Evolutionary conservation across 129 eudicot genomes (phyloP).

Genomic region (Heracleum sosnowskyi): DNA sequence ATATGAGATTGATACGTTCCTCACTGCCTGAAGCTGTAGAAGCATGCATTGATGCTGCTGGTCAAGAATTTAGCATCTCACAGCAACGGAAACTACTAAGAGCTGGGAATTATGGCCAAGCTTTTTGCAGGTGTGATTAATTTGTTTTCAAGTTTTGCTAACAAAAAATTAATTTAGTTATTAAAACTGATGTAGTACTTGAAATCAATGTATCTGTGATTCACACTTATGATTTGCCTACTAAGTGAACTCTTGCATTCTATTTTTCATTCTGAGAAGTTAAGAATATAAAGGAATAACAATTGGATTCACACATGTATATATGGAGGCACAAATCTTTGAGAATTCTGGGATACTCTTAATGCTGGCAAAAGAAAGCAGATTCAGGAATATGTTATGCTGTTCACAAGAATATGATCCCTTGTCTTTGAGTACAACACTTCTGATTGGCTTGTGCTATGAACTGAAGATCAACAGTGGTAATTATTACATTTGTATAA

Average conservation of each 20-base stretch:
- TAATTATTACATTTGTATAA: not conserved
- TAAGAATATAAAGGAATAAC: not conserved
- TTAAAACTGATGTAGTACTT: not conserved
- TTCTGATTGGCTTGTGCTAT: not conserved
- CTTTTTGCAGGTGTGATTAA: slow-evolving; percentile 83
- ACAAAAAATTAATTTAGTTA: not conserved
- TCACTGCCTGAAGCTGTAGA: slow-evolving; percentile 94
- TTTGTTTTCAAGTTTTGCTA: not conserved
- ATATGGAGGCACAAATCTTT: not conserved
- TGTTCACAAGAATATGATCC: not conserved
- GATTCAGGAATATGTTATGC: not conserved
- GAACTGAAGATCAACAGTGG: not conserved
- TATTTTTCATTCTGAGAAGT: not conserved
- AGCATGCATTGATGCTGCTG: slow-evolving; percentile 96
- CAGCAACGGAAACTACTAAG: slow-evolving; percentile 74
- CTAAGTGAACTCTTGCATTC: not conserved
- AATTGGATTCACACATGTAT: not conserved
- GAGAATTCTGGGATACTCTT: not conserved
- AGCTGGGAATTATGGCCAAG: slow-evolving; percentile 99
- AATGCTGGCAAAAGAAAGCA: not conserved
- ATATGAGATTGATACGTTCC: slow-evolving; percentile 79
- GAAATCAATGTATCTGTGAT: not conserved
- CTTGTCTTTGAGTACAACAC: not conserved
- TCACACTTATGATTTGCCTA: not conserved
- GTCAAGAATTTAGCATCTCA: slow-evolving; percentile 79